phyloP scores from a whole-genome alignment of 257 asterid genomes.

The Voacanga thouarsii region DNA sequence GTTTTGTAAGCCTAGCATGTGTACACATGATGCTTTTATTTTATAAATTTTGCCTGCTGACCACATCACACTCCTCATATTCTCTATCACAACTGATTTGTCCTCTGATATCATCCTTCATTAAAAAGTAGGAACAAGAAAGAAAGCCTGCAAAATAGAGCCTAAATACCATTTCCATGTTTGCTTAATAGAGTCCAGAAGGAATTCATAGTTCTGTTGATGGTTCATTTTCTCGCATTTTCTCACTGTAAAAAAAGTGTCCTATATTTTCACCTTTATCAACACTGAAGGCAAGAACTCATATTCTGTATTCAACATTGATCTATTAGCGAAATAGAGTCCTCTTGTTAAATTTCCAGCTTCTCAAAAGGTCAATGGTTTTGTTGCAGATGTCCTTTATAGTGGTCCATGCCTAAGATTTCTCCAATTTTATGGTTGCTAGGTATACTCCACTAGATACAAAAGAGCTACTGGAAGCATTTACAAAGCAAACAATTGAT shows the following conservation, averaged over 20 bases:
- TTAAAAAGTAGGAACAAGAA: background rate
- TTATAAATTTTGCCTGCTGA: background rate
- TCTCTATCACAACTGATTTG: background rate
- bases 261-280: background rate
- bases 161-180: background rate
- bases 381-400: background rate
- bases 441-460: slow-evolving; percentile 89
- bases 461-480: slow-evolving; percentile 73
- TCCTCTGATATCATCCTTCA: background rate
- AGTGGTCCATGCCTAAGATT: slow-evolving; percentile 8
- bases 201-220: background rate
- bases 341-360: background rate
- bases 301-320: background rate
- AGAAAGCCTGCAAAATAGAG: background rate
- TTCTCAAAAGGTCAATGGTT: background rate
- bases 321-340: background rate
- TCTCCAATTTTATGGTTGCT: slow-evolving; percentile 29
- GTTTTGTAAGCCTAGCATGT: background rate
- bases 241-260: too few species aligned
- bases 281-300: background rate
- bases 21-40: too few species aligned
- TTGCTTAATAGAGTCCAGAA: background rate
- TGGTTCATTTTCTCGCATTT: too few species aligned
- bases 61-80: background rate
- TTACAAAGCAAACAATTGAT: slow-evolving; percentile 59